These are phyloP conservation scores for Ogataea philodendri DNA, from an alignment of 805 yeast species.

Conservation along the genomic window DNA sequence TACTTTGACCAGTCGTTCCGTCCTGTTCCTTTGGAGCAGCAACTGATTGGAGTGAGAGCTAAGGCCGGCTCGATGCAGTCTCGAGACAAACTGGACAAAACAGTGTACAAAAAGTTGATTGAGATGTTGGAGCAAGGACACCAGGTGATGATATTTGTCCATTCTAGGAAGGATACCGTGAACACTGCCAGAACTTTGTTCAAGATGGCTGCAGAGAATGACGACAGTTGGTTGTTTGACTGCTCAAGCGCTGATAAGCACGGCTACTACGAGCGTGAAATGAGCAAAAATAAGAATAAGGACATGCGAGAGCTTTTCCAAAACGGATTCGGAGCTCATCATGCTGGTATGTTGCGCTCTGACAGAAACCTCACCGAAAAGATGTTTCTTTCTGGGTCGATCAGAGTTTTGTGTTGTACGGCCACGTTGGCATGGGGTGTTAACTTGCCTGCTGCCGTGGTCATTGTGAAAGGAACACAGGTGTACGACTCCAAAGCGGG, in stretches of 20 bases:
- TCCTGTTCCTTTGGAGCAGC: conserved; percentile 91
- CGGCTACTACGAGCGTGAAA: conserved; percentile 57
- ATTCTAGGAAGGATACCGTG: conserved; percentile 89
- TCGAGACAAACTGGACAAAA: conserved; percentile 69
- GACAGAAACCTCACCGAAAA: conserved; percentile 89
- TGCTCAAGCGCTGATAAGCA: conserved; percentile 44
- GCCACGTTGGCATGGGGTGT: conserved; percentile 99
- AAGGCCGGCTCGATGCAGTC: conserved; percentile 75
- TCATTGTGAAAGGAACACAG: conserved; percentile 93
- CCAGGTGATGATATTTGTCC: conserved; percentile 96
- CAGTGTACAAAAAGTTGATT: conserved; percentile 72
- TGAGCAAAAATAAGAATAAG: conserved; percentile 66
- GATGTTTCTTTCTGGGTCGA: conserved; percentile 80
- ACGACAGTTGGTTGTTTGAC: conserved; percentile 59
- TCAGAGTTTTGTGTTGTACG: conserved; percentile 89
- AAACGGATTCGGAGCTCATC: conserved; percentile 89
- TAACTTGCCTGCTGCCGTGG: conserved; percentile 96
- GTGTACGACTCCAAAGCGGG: conserved; percentile 93
- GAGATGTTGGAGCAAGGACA: conserved; percentile 66
- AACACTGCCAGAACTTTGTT: conserved; percentile 76
- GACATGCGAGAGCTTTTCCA: conserved; percentile 79
- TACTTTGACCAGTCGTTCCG: conserved; percentile 91
- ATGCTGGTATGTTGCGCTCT: conserved; percentile 92
- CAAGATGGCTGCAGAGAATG: conserved; percentile 59
- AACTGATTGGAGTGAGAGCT: conserved; percentile 81